These are phyloP conservation scores for Calonectria naviculata DNA, from an alignment of 2,329 filamentous ascomycete genomes.

Conservation along the genomic window DNA sequence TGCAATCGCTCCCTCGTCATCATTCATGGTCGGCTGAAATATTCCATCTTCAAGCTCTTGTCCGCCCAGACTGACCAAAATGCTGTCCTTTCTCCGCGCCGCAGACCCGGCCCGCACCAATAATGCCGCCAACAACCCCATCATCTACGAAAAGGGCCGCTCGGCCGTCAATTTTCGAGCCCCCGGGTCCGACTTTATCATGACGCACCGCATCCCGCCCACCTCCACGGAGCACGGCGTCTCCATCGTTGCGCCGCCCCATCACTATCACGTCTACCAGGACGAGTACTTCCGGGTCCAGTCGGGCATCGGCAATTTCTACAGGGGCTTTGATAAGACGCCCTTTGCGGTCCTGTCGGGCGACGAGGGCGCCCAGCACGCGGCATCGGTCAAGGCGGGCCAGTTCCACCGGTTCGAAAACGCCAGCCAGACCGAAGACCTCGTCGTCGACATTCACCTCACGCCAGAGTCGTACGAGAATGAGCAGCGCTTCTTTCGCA, in stretches of 20 bases:
- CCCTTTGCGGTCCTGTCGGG: slow-evolving; percentile 1
- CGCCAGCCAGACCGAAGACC: not conserved
- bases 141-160: not conserved
- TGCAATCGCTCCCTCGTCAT: no score
- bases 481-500: slow-evolving; percentile 13
- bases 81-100: slow-evolving; percentile 23
- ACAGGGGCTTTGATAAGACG: not conserved
- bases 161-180: not conserved
- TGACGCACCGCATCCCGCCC: slow-evolving; percentile 15
- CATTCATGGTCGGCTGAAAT: no score
- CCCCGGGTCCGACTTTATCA: slow-evolving; percentile 1
- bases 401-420: slow-evolving; percentile 12
- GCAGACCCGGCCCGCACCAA: not conserved
- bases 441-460: slow-evolving; percentile 8
- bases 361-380: not conserved
- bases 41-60: not conserved
- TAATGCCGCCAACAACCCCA: slow-evolving; percentile 8
- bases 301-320: slow-evolving; percentile 5
- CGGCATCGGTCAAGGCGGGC: slow-evolving; percentile 5
- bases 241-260: slow-evolving; percentile 1
- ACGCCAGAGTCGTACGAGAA: slow-evolving; percentile 7
- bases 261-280: slow-evolving; percentile 13
- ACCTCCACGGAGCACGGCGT: not conserved
- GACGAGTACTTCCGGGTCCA: slow-evolving; percentile 13
- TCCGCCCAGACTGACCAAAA: not conserved